Evolutionary conservation across 768 basidiomycete genomes (phyloP).

Genomic region (Rhodocollybia butyracea): DNA sequence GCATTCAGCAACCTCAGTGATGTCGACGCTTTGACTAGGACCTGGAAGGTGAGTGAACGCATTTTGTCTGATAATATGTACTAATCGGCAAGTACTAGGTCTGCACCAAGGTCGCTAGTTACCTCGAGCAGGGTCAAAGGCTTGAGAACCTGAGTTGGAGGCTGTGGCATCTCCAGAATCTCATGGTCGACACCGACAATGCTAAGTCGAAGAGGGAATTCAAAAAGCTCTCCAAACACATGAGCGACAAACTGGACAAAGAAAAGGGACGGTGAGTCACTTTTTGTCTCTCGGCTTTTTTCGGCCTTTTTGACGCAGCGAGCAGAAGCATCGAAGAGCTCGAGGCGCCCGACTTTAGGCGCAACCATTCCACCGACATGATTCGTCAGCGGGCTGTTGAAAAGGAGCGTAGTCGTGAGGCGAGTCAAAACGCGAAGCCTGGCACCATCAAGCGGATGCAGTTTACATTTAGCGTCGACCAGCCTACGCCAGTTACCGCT

Average conservation of each 20-base stretch:
- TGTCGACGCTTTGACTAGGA: conserved; percentile 80
- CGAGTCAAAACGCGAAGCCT: conserved; percentile 55
- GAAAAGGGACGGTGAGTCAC: conserved; percentile 80
- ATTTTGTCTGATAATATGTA: conserved; percentile 5
- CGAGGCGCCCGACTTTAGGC: conserved; percentile 78
- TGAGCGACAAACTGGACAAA: conserved; percentile 91
- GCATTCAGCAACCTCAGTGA: conserved; percentile 88
- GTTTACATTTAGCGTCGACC: conserved; percentile 84
- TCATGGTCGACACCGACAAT: conserved; percentile 90
- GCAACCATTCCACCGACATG: conserved; percentile 75
- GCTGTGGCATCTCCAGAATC: conserved; percentile 88
- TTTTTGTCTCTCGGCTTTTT: conserved; percentile 1
- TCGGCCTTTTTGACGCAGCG: conserved; percentile 4
- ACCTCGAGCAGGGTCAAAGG: conserved; percentile 86
- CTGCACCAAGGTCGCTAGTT: conserved; percentile 88
- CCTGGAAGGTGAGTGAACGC: conserved; percentile 69
- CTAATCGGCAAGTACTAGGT: conserved; percentile 41
- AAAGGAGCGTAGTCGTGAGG: conserved; percentile 77
- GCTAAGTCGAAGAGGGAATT: conserved; percentile 87
- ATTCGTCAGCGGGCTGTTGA: conserved; percentile 79
- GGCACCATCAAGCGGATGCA: conserved; percentile 87
- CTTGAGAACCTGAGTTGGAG: conserved; percentile 93
- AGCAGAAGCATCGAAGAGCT: conserved; percentile 80
- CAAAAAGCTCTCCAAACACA: conserved; percentile 82
- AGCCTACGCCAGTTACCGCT: conserved; percentile 47